Base-by-base conservation (phyloP, 352 stramenopile species). In the Pythium aquatile region DNA sequence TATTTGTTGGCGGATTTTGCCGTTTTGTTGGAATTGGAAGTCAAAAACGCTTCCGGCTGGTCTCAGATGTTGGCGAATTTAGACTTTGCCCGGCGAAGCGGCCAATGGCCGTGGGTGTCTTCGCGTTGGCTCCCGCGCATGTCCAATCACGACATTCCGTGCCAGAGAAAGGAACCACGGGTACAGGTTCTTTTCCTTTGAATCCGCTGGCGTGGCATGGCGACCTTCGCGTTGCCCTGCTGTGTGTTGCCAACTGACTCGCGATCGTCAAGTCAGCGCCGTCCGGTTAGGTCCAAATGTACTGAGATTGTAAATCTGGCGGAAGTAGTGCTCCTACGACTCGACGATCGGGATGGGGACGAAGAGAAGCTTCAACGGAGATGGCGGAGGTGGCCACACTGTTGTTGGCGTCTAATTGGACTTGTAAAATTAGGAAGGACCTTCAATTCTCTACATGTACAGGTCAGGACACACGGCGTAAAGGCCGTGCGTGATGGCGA, bases 1-100 rank as follows among this genome's bases (percentile, higher is more conserved):
- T 30, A 51, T 51, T 51, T 51, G 44, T 51, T 51, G 44, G 44
- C 20, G 44, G 44, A 51, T 51, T 51, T 51, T 51, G 40, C 40
- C 2, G 10, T 10, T 42, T 42, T 42, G 35, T 42, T 10, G 35
- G 35, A 11, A 3, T 42, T 42, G 35, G 35, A 47, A 5, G 13
- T 24, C 17, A 24, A n/a, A 24, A 24, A 47, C 20, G 39, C 20
- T 30, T 7, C 6, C n/a, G 44, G 44, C 44, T 2, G n/a, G n/a
- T 51, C 44, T 51, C 44, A 51, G 44, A 51, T 51, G 44, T 51
- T 29, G 17, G 44, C 8, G 8, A 51, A 51, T 51, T 51, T 24
- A 24, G 20, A 24, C 20, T 24, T 24, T 0, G 20, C 20, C 20
- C 20, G 20, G 20, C 20, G 0, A 24, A 24, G 20, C 20, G 20